Percentiles rank a stretch among this genome's conserved stretches.
phyloP scores from a whole-genome alignment of 352 stramenopile genomes.

The Phytophthora idaei region DNA sequence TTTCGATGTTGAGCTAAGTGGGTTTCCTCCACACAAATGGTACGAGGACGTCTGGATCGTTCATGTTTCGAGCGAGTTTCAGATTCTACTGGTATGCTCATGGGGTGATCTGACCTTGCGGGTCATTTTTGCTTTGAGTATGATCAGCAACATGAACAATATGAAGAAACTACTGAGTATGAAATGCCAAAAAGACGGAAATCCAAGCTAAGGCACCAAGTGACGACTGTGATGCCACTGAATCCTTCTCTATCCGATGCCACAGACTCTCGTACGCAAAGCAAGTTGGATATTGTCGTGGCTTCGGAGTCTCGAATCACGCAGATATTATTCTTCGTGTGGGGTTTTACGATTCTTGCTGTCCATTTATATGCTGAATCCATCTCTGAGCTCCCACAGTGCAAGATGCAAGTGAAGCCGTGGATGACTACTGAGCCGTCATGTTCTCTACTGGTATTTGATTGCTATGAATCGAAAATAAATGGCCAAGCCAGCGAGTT shows the following conservation, averaged over 20 bases:
- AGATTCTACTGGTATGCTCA: conserved; percentile 34
- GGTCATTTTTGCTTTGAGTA: conserved; percentile 30
- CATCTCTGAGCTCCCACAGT: conserved; percentile 8
- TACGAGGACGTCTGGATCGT: conserved; percentile 36
- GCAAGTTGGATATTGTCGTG: conserved; percentile 8
- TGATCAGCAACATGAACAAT: conserved; percentile 39
- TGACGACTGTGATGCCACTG: conserved; percentile 5
- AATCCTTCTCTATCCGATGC: background rate
- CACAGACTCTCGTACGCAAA: conserved; percentile 1
- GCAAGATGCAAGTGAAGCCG: conserved; percentile 36
- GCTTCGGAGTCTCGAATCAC: conserved; percentile 16
- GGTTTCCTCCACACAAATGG: conserved; percentile 20
- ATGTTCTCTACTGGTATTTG: conserved; percentile 35
- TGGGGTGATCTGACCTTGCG: conserved; percentile 22
- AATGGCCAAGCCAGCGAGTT: conserved; percentile 21
- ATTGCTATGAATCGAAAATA: conserved; percentile 23
- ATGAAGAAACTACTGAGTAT: conserved; percentile 29
- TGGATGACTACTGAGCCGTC: conserved; percentile 28
- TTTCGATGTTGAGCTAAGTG: background rate
- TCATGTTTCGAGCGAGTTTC: conserved; percentile 34
- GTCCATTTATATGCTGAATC: conserved; percentile 29
- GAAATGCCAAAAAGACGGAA: background rate
- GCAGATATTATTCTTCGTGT: conserved; percentile 23
- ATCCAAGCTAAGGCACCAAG: background rate
- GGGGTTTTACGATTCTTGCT: conserved; percentile 28